Base-by-base conservation (phyloP, 306 rosid species). In the Casuarina equisetifolia region DNA sequence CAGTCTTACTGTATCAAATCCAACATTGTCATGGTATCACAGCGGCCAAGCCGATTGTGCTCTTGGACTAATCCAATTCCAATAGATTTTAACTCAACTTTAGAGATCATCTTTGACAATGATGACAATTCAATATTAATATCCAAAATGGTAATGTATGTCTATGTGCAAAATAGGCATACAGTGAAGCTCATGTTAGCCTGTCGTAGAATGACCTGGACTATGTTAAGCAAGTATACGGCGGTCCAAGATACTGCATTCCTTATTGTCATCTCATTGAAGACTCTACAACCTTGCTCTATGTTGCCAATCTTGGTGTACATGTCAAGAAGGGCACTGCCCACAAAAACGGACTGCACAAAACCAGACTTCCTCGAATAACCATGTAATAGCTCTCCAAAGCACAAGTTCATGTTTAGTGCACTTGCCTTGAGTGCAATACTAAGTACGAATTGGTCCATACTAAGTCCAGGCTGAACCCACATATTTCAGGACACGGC, bases 171-270 rank as follows among this genome's bases (percentile, higher is more conserved):
- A 46, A 46, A 46, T 46, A 46, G 50, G 50, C 50, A 46, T 46
- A 46, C 7, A 46, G 8, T 46, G 50, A 46, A 11, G 5, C 50
- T 46, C 12, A 9, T 2, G 10, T 8, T 46, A 9, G 48, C 48
- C 32, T 44, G 48, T 44, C 5, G 48, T 44, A 44, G 48, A 9
- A 44, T 44, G 48, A 44, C 8, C 48, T 44, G 48, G 48, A 9
- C 48, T 4, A 44, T 44, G 48, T 44, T 44, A 44, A 44, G 48
- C 6, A 44, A 44, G 8, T 44, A 44, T 44, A 89, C 39, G 74
- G 92, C 81, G 73, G 94, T 91, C 94, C 97, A 93, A 1, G 92
- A 86, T 42, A 89, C 90, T 44, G 88, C 87, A 85, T 93, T 93
- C 82, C 90, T 86, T 10, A 25, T 58, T 3, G 70, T 73, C 97